These are phyloP conservation scores for Allium fistulosum DNA, from an alignment of 106 monocot genomes.

Conservation along the genomic window DNA sequence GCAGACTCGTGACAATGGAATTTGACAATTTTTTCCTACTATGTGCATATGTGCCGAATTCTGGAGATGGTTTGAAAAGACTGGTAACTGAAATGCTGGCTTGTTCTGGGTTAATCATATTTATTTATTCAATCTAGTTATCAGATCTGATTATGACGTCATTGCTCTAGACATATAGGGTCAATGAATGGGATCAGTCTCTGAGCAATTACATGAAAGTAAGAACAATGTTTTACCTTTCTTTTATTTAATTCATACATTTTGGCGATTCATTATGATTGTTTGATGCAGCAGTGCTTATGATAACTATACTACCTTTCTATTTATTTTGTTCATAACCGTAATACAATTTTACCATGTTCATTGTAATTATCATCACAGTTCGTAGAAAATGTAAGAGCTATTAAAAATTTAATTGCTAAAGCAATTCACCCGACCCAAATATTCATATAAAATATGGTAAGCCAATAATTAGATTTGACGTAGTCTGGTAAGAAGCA, in stretches of 20 bases:
- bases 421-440: too few relatives aligned
- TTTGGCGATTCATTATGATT: background rate
- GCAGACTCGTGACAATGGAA: constrained; percentile 57
- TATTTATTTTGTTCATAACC: background rate
- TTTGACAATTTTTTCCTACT: constrained; percentile 56
- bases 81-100: constrained; percentile 35
- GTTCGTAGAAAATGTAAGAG: background rate
- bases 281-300: background rate
- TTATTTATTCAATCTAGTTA: too few relatives aligned
- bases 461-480: too few relatives aligned
- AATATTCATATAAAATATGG: too few relatives aligned
- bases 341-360: background rate
- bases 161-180: constrained; percentile 59
- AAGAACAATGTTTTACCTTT: constrained; percentile 9
- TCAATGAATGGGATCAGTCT: constrained; percentile 78
- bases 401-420: background rate
- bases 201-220: constrained; percentile 92
- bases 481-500: too few relatives aligned
- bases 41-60: constrained; percentile 67
- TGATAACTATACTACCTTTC: background rate
- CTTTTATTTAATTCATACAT: background rate
- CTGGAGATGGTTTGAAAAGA: constrained; percentile 90
- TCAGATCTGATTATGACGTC: background rate
- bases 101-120: background rate
- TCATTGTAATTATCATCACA: background rate